Base-by-base conservation (phyloP, 495 filamentous ascomycete genomes). In the Tuber aestivum region DNA sequence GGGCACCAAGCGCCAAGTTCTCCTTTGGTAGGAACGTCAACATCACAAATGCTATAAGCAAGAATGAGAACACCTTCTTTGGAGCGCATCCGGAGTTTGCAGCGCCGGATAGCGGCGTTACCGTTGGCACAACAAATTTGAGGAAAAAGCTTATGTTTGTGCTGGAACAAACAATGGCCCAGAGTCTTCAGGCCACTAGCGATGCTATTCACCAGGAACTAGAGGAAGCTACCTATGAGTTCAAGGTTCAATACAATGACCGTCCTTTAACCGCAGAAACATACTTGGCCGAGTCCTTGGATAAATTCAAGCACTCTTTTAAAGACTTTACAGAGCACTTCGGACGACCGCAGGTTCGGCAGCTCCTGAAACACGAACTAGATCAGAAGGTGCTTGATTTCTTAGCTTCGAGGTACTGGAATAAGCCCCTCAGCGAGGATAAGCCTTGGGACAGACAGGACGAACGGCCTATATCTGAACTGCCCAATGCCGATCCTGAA, bases 181-280 rank as follows among this genome's bases (percentile, higher is more conserved):
- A 92, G 23, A 97, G 92, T 80, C 87, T 99, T 70, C 90, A 93
- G 75, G 88, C 90, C 73, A 98, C 96, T 18, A 91, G 91, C 75
- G 94, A 97, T 81, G 92, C 93, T 32, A 97, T 99, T 77, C 92
- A 90, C 75, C 93, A 97, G 80, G 95, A 99, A 83, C 89, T 99
- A 0, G 94, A 97, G 83, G 96, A 99, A 84, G 94, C 95, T 8
- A 94, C 93, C 0, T 99, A 99, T 81, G 95, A 99, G 81, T 98
- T 97, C 88, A 99, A 98, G 83, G 96, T 99, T 32, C 96, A 99
- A 84, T 99, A 99, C 85, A 99, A 98, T 82, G 96, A 99, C 82
- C 89, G 95, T 38, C 92, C 94, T 32, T 86, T 99, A 69, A 95
- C 93, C 76, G 96, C 95, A 1, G 96, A 98, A 83, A 95, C 95